Base-by-base conservation (phyloP, 2,329 filamentous ascomycete species). In the Talaromyces sp. region DNA sequence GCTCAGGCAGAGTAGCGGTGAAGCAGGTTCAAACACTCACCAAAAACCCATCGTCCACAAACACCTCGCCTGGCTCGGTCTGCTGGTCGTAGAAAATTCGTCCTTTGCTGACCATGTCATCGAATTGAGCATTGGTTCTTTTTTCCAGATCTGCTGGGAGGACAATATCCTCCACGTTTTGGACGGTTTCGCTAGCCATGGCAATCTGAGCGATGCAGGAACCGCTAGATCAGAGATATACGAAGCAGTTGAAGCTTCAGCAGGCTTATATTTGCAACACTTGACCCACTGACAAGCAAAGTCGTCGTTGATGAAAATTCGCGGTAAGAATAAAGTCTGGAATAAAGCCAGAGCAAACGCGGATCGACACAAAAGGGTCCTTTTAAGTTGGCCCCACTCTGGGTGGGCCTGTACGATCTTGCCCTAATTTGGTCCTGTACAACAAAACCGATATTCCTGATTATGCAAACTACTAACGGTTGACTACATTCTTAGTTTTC, bases 131-230 rank as follows among this genome's bases (percentile, higher is more conserved):
- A 30, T 64, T 56, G 16, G 63, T 66, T 28, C 31, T 56, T 12
- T 54, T 9, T 64, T 76, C 55, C 66, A 77, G 61, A 66, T 77
- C 65, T 57, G 65, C 28, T 63, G 71, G 47, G 50, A 63, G 62
- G 30, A 52, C 30, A 28, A 61, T 60, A 23, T 63, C 58, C 31
- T 63, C 57, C 2, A 53, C 30, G 18, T 53, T 27, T 30, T 14
- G 27, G 4, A 16, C 10, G 14, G 16, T 30, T 31, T 53, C 50
- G 50, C 16, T 53, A 12, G 7, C 16, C 50, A 53, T 53, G 14
- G n/a, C 36, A 40, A 40, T 16, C 36, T 40, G 16, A 16, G 16
- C 36, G 14, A 40, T n/a, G 36, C 31, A 14, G 14, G 36, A 40
- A 40, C 36, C 8, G 16, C 14, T n/a, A 16, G n/a, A 40, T 40